phyloP scores from a whole-genome alignment of 2,329 filamentous ascomycete species.

The Neocucurbitaria cava region DNA sequence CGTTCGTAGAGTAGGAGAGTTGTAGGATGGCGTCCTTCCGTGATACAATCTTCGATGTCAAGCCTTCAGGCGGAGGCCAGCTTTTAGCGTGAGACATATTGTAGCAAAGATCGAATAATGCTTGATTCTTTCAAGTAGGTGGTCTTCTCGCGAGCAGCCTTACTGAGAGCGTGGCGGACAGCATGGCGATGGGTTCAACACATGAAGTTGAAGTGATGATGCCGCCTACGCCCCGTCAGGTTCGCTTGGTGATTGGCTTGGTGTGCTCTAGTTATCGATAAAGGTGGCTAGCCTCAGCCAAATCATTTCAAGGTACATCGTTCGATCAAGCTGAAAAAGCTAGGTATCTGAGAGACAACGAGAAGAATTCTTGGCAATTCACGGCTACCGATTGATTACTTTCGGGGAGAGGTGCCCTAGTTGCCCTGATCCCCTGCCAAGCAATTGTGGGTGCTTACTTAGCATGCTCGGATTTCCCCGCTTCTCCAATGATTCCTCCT shows the following conservation, averaged over 20 bases:
- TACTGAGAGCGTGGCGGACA: background rate
- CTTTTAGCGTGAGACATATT: slow-evolving; percentile 2
- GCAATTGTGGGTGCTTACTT: too few relatives aligned
- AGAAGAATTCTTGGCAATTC: too few relatives aligned
- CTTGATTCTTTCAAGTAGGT: background rate
- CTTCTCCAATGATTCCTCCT: background rate
- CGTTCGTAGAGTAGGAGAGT: slow-evolving; percentile 8
- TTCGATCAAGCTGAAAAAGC: too few relatives aligned
- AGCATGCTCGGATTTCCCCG: too few relatives aligned
- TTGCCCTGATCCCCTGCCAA: too few relatives aligned
- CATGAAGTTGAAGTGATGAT: background rate
- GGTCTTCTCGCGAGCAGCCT: background rate
- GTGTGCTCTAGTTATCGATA: background rate
- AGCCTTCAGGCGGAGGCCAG: slow-evolving; percentile 17
- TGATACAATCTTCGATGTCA: slow-evolving; percentile 15
- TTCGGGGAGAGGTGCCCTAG: too few relatives aligned
- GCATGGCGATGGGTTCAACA: background rate
- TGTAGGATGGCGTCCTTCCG: slow-evolving; percentile 11
- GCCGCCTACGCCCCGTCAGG: background rate
- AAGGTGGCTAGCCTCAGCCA: background rate
- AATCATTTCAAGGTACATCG: too few relatives aligned
- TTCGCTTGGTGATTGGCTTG: background rate
- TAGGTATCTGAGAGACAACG: too few relatives aligned
- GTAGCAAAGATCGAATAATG: background rate
- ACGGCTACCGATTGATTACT: too few relatives aligned